Conservation (phyloP, 805 yeast species). For the Dipodascus geniculatus region DNA sequence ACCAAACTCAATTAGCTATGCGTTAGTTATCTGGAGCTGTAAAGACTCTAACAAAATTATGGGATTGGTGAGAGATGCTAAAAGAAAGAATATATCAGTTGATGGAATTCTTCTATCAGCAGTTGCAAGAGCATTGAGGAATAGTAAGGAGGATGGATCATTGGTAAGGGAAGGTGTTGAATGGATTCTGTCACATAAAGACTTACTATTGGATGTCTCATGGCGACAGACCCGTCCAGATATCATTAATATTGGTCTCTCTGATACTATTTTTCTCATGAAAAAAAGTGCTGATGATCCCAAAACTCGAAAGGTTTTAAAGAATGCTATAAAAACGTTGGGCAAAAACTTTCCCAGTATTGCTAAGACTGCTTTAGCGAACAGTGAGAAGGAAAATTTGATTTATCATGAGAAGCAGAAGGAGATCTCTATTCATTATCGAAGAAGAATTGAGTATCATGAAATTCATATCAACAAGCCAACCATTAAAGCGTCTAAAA, state of each 20-base stretch:
- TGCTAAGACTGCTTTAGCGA: not conserved
- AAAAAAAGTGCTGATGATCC: not conserved
- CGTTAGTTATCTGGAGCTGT: not conserved
- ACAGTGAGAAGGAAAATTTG: not conserved
- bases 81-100: not conserved
- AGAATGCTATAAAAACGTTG: not conserved
- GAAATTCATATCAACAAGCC: not conserved
- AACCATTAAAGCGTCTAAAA: not conserved
- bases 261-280: not conserved
- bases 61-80: not conserved
- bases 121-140: not conserved
- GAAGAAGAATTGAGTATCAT: not conserved
- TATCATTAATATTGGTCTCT: not conserved
- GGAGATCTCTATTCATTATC: not conserved
- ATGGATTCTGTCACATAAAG: not conserved
- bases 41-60: not conserved
- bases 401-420: not conserved
- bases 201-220: not conserved
- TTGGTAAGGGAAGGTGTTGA: not conserved
- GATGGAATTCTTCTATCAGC: not conserved
- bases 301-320: not conserved
- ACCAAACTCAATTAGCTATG: not conserved
- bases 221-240: not conserved
- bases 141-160: not conserved
- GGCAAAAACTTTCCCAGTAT: not conserved